A percentile compares a stretch with the other conserved stretches of the same genome.
Evolutionary conservation across 441 rosid species (phyloP).

Genomic region (Gossypium gossypioides): DNA sequence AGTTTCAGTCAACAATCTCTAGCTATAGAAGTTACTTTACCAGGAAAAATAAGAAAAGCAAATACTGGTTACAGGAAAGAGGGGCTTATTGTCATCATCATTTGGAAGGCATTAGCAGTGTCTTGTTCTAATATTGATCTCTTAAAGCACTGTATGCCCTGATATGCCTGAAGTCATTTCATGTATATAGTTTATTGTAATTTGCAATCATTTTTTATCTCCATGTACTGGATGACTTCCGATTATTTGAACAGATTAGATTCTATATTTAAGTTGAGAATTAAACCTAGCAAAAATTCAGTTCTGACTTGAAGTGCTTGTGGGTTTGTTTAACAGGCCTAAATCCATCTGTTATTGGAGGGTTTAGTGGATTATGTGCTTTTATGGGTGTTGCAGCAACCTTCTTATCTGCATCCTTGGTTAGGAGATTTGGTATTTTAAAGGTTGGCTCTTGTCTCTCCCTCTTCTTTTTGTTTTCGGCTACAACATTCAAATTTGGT

Average conservation of each 20-base stretch:
- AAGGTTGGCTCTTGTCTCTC: conserved; percentile 35
- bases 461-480: too few relatives aligned
- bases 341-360: conserved; percentile 77
- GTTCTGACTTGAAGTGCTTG: conserved; percentile 2
- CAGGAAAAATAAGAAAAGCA: background rate
- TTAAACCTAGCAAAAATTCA: background rate
- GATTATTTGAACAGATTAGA: background rate
- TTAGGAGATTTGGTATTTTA: conserved; percentile 62
- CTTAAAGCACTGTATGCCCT: background rate
- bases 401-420: conserved; percentile 66
- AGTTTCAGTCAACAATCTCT: background rate
- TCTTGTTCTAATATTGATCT: background rate
- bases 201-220: background rate
- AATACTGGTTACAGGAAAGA: background rate
- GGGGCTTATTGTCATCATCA: background rate
- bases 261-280: background rate
- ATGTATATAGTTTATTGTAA: background rate
- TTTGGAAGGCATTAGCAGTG: background rate
- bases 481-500: background rate
- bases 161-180: background rate
- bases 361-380: conserved; percentile 83
- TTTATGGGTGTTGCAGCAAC: conserved; percentile 86
- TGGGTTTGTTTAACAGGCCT: conserved; percentile 39
- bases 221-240: background rate
- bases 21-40: background rate